Percentiles rank a stretch among this genome's conserved stretches.
Conservation (phyloP, 1,139 yeast species). For the Lodderomyces parapsilosis region DNA sequence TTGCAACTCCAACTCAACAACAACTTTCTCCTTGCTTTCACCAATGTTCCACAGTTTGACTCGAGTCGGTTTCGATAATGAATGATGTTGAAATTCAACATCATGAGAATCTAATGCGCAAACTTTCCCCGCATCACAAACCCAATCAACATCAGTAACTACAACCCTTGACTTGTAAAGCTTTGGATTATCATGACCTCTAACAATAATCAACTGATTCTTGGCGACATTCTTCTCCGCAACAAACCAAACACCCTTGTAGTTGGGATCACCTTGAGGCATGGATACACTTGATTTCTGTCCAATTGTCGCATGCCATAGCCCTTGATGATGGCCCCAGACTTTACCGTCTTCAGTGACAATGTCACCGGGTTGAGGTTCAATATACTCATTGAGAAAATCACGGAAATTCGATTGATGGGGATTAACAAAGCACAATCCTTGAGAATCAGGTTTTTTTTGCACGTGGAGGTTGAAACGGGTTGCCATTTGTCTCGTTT, state of each 20-base stretch:
- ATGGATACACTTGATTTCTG: slow-evolving; percentile 75
- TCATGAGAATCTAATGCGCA: slow-evolving; percentile 11
- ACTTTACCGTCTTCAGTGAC: slow-evolving; percentile 69
- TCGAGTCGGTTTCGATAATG: slow-evolving; percentile 59
- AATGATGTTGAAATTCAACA: slow-evolving; percentile 61
- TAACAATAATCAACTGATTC: slow-evolving; percentile 78
- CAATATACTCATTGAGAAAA: slow-evolving; percentile 73
- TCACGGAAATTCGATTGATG: slow-evolving; percentile 56
- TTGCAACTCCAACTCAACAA: slow-evolving; percentile 29
- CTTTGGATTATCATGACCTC: slow-evolving; percentile 63
- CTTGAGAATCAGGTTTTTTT: slow-evolving; percentile 87
- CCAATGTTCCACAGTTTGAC: slow-evolving; percentile 15
- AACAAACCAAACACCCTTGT: slow-evolving; percentile 84
- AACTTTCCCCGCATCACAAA: slow-evolving; percentile 21
- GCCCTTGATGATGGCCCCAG: slow-evolving; percentile 81
- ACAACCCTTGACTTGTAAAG: slow-evolving; percentile 48
- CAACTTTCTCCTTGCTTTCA: slow-evolving; percentile 3
- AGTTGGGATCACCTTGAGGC: slow-evolving; percentile 82
- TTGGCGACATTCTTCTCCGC: slow-evolving; percentile 60
- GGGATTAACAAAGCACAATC: slow-evolving; percentile 87
- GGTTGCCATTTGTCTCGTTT: slow-evolving; percentile 68
- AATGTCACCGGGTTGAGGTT: slow-evolving; percentile 72
- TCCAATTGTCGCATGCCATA: slow-evolving; percentile 95
- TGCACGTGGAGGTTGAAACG: slow-evolving; percentile 51
- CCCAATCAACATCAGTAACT: slow-evolving; percentile 54